These are phyloP conservation scores for Hordeum pubiflorum DNA, from an alignment of 202 grass and related monocot genomes.

Conservation along the genomic window DNA sequence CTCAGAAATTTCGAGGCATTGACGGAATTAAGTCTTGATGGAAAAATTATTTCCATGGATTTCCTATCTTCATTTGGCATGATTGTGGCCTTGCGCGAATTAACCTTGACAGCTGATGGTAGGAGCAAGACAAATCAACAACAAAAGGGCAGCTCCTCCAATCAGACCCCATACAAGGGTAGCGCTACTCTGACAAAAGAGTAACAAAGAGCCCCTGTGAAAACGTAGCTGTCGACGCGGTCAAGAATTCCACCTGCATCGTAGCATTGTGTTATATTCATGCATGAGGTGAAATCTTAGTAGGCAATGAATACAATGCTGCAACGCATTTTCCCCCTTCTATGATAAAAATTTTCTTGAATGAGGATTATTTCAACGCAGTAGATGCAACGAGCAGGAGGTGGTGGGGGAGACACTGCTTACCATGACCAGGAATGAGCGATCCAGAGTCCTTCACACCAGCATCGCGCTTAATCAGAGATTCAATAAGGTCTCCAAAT, in stretches of 20 bases:
- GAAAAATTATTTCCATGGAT: no score
- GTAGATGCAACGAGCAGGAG: no score
- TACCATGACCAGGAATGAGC: constrained; percentile 93
- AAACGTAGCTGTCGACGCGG: constrained; percentile 87
- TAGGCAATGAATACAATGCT: no score
- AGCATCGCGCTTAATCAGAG: constrained; percentile 88
- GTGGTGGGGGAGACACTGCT: neutral
- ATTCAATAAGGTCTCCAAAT: constrained; percentile 92
- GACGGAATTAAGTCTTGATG: neutral
- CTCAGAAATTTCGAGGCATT: neutral
- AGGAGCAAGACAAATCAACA: no score
- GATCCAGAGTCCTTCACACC: constrained; percentile 94
- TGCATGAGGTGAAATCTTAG: no score
- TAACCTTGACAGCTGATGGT: no score
- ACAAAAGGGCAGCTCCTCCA: no score
- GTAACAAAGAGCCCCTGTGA: constrained; percentile 90
- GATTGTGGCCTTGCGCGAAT: no score
- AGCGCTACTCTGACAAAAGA: constrained; percentile 74
- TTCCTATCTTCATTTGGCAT: no score
- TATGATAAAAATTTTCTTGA: no score
- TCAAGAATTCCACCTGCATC: constrained; percentile 93
- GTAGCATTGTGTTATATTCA: constrained; percentile 16
- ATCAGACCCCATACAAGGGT: constrained; percentile 64
- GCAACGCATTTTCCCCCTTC: no score
- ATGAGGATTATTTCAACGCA: no score